phyloP scores from a whole-genome alignment of 140 eudicot genomes.

The Senecio squalidus region DNA sequence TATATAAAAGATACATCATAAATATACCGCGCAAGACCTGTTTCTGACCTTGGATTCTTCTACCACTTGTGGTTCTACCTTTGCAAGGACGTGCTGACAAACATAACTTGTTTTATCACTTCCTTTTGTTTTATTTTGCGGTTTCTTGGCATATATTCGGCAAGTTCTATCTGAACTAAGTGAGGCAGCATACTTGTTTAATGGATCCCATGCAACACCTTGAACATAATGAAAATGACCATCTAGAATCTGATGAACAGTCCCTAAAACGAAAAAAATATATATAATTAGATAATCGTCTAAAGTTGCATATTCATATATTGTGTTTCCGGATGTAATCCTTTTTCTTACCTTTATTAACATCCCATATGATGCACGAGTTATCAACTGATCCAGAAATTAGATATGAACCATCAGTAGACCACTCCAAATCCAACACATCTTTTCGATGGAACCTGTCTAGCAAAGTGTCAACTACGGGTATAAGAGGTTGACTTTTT shows the following conservation, averaged over 20 bases:
- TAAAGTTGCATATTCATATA: constrained; percentile 7
- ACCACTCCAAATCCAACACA: constrained; percentile 96
- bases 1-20: too few species aligned
- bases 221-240: constrained; percentile 94
- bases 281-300: constrained; percentile 16
- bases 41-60: constrained; percentile 74
- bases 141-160: constrained; percentile 73
- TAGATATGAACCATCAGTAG: constrained; percentile 71
- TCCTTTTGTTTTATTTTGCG: constrained; percentile 72
- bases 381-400: constrained; percentile 97
- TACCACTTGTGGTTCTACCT: constrained; percentile 56
- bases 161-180: constrained; percentile 96
- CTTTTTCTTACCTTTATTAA: constrained; percentile 58
- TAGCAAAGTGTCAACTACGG: constrained; percentile 23
- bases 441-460: constrained; percentile 92
- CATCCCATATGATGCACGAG: constrained; percentile 97
- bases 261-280: constrained; percentile 42
- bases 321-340: neutral
- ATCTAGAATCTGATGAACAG: constrained; percentile 95
- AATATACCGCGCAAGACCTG: neutral
- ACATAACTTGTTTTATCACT: constrained; percentile 59
- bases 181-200: constrained; percentile 81
- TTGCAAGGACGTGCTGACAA: constrained; percentile 76
- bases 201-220: constrained; percentile 98
- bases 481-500: constrained; percentile 7